These are phyloP conservation scores for Isatis tinctoria DNA, from an alignment of 345 rosid species.

Conservation along the genomic window DNA sequence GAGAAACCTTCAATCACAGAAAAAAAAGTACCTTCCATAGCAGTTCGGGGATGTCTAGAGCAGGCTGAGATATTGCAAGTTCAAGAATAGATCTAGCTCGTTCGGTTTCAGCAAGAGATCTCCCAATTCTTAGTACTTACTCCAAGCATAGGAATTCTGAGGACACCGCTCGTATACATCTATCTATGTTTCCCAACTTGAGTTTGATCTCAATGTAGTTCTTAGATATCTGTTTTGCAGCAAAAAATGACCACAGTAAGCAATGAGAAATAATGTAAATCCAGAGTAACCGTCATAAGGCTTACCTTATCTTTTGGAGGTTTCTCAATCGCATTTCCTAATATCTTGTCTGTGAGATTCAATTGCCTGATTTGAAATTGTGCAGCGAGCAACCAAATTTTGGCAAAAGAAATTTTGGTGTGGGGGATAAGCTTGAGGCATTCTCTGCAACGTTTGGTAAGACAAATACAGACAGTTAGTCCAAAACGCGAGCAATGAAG, in stretches of 20 bases:
- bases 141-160: conserved; percentile 1
- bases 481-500: background rate
- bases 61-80: background rate
- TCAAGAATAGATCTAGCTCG: background rate
- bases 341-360: background rate
- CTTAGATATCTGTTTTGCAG: background rate
- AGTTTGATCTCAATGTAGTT: background rate
- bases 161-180: background rate
- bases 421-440: conserved; percentile 10
- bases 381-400: conserved; percentile 1
- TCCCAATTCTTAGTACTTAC: background rate
- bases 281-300: background rate
- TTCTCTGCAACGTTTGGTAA: background rate
- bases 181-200: background rate
- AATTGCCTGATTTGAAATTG: background rate
- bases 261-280: background rate
- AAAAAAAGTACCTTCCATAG: background rate
- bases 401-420: conserved; percentile 2
- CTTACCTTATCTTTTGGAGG: conserved; percentile 8
- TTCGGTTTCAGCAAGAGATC: background rate
- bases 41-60: conserved; percentile 4
- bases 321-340: background rate
- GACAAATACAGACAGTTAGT: background rate
- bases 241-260: background rate
- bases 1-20: background rate